A percentile compares a stretch with the other conserved stretches of the same genome.
Conservation (phyloP, 345 rosid genomes). For the Gossypioides kirkii region DNA sequence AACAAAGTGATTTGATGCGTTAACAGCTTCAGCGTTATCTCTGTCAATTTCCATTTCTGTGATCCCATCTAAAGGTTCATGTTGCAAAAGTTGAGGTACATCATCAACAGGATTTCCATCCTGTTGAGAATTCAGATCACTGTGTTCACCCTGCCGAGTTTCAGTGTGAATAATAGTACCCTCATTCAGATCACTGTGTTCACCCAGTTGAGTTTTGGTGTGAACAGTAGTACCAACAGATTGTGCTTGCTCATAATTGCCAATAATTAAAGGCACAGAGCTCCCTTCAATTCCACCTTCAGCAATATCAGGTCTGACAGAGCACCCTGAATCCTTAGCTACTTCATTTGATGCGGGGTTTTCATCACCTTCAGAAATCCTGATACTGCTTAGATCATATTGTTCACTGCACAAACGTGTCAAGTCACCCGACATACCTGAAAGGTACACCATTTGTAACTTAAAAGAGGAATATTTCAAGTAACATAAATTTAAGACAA, state of each 20-base stretch:
- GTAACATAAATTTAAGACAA: constrained; percentile 5
- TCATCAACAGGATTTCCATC: constrained; percentile 22
- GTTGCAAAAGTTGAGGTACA: constrained; percentile 25
- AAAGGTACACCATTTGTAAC: constrained; percentile 20
- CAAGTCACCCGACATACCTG: constrained; percentile 74
- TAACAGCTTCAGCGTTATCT: constrained; percentile 34
- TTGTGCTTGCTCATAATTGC: constrained; percentile 30
- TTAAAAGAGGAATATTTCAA: background rate
- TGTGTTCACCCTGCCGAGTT: constrained; percentile 24
- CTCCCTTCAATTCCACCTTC: constrained; percentile 34
- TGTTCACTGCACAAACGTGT: constrained; percentile 46
- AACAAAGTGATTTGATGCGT: constrained; percentile 31
- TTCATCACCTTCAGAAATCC: constrained; percentile 40
- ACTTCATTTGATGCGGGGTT: constrained; percentile 34
- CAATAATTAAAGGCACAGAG: constrained; percentile 18
- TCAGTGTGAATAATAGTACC: constrained; percentile 24
- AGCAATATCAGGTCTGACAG: constrained; percentile 25
- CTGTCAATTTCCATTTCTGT: constrained; percentile 43
- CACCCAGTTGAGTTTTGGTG: constrained; percentile 25
- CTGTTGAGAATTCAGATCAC: constrained; percentile 20
- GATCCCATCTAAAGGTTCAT: constrained; percentile 34
- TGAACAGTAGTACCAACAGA: constrained; percentile 22
- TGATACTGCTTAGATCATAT: constrained; percentile 59
- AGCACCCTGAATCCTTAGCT: constrained; percentile 35
- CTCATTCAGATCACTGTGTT: constrained; percentile 15